A percentile compares a stretch with the other conserved stretches of the same genome.
Conservation (phyloP, 768 basidiomycete species). For the Hemileccinum rubropunctum region DNA sequence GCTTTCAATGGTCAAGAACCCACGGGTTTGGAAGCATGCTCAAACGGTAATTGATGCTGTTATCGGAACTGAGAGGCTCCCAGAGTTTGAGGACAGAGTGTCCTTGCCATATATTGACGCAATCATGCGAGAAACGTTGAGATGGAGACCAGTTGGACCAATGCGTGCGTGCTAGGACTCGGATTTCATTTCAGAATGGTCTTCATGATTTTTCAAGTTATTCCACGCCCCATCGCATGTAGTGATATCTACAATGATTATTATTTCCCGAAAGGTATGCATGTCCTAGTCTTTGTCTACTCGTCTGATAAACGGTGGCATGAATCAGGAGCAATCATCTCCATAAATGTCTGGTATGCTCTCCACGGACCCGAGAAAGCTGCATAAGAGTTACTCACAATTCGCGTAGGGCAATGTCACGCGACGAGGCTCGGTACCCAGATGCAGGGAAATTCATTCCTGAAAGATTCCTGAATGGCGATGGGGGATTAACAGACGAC, state of each 20-base stretch:
- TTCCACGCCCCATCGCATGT: slow-evolving; percentile 24
- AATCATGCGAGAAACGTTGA: background rate
- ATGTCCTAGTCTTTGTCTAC: background rate
- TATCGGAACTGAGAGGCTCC: background rate
- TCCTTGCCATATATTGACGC: slow-evolving; percentile 1
- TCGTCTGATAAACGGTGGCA: background rate
- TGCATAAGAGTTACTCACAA: background rate
- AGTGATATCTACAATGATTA: slow-evolving; percentile 42
- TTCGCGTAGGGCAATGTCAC: slow-evolving; percentile 7
- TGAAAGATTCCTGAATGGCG: slow-evolving; percentile 9
- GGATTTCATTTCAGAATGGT: no score
- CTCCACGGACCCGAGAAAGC: background rate
- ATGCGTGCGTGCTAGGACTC: background rate
- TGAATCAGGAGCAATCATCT: slow-evolving; percentile 2
- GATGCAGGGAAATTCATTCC: slow-evolving; percentile 9
- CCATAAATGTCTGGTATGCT: slow-evolving; percentile 10
- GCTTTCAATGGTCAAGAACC: background rate
- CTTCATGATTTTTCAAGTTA: background rate
- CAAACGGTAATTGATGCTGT: background rate
- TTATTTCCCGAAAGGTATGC: slow-evolving; percentile 47
- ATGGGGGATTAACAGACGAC: slow-evolving; percentile 10
- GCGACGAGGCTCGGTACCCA: slow-evolving; percentile 13
- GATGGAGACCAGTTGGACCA: background rate
- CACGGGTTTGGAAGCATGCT: background rate
- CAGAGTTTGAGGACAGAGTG: background rate